Evolutionary conservation across 129 eudicot species (phyloP).

Genomic region (Rutidosis leptorrhynchoides): DNA sequence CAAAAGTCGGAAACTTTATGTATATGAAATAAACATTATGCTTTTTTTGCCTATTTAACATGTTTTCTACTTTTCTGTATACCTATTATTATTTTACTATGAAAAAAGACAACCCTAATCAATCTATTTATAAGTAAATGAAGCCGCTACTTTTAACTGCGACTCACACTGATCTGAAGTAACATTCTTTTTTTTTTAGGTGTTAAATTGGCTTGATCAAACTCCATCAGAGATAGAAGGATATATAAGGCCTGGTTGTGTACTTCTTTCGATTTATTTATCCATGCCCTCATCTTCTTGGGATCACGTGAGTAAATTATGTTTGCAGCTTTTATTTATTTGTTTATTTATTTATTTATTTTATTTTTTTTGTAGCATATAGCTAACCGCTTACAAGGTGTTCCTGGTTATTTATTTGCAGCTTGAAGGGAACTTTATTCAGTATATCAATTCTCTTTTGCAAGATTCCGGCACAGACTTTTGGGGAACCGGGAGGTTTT

Average conservation of each 20-base stretch:
- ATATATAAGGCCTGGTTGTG: conserved; percentile 94
- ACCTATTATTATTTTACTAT: background rate
- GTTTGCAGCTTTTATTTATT: background rate
- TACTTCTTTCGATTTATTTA: conserved; percentile 67
- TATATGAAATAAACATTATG: background rate
- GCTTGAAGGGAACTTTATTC: conserved; percentile 67
- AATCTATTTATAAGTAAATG: background rate
- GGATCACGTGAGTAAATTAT: conserved; percentile 60
- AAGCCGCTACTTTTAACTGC: background rate
- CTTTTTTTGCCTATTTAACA: background rate
- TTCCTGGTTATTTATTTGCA: conserved; percentile 39
- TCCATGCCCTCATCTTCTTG: conserved; percentile 79
- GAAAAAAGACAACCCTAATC: background rate
- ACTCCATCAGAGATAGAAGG: conserved; percentile 96
- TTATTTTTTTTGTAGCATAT: conserved; percentile 1
- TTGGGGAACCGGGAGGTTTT: conserved; percentile 79
- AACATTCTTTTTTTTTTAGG: conserved; percentile 39
- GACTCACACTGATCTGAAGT: background rate
- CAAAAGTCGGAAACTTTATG: background rate
- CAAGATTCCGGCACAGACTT: conserved; percentile 47
- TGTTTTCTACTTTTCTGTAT: background rate
- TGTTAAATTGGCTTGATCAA: conserved; percentile 76
- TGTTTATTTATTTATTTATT: too few species aligned
- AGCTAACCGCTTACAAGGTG: conserved; percentile 29
- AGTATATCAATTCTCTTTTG: conserved; percentile 48